These are phyloP conservation scores for Metschnikowia similis DNA, from an alignment of 805 yeast species.

Conservation along the genomic window DNA sequence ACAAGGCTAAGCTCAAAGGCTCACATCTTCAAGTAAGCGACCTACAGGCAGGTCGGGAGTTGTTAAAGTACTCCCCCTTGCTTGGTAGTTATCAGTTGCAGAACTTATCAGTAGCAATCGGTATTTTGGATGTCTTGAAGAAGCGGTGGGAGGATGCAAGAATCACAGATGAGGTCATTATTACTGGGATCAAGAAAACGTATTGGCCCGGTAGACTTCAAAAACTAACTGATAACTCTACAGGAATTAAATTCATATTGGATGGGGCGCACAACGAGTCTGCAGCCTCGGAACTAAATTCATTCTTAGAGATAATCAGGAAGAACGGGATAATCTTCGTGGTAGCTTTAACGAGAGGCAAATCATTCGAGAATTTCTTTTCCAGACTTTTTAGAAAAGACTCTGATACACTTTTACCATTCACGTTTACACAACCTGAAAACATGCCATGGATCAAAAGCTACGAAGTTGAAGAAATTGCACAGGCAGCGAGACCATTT, in stretches of 20 bases:
- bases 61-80: slow-evolving; percentile 50
- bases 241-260: slow-evolving; percentile 41
- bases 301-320: slow-evolving; percentile 38
- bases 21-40: slow-evolving; percentile 27
- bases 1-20: slow-evolving; percentile 29
- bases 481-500: slow-evolving; percentile 18
- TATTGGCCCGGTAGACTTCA: slow-evolving; percentile 91
- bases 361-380: slow-evolving; percentile 52
- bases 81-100: slow-evolving; percentile 69
- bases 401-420: slow-evolving; percentile 56
- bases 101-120: slow-evolving; percentile 66
- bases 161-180: slow-evolving; percentile 33
- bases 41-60: slow-evolving; percentile 15
- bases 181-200: slow-evolving; percentile 51
- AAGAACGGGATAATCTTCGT: slow-evolving; percentile 49
- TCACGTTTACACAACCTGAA: slow-evolving; percentile 65
- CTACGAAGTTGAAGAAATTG: slow-evolving; percentile 31
- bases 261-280: slow-evolving; percentile 94
- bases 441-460: slow-evolving; percentile 93
- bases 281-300: slow-evolving; percentile 71
- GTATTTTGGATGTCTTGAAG: slow-evolving; percentile 41
- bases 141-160: slow-evolving; percentile 17
- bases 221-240: slow-evolving; percentile 18
- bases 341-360: slow-evolving; percentile 73
- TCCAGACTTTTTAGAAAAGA: slow-evolving; percentile 41